Evolutionary conservation across 495 filamentous ascomycete genomes (phyloP).

Genomic region (Stereocaulon alpinum): DNA sequence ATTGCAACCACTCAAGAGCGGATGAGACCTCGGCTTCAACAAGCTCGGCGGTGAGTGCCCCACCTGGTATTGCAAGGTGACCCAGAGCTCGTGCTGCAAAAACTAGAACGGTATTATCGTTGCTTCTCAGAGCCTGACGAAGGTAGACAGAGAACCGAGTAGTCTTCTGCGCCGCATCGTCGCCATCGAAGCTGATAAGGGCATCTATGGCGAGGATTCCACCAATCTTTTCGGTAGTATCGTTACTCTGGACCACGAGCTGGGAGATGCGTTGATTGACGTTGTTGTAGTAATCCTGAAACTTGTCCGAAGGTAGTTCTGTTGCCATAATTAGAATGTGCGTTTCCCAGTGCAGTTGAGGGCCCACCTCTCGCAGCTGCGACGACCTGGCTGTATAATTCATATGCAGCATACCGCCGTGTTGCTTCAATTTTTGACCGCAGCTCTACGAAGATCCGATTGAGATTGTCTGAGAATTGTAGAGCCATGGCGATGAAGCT

Average conservation of each 20-base stretch:
- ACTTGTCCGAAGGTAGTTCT: slow-evolving; percentile 73
- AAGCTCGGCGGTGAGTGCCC: slow-evolving; percentile 87
- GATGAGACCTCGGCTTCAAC: slow-evolving; percentile 95
- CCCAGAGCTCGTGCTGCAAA: slow-evolving; percentile 80
- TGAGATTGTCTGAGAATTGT: slow-evolving; percentile 16
- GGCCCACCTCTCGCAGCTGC: slow-evolving; percentile 40
- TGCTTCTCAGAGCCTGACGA: slow-evolving; percentile 76
- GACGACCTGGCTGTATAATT: slow-evolving; percentile 41
- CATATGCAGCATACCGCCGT: slow-evolving; percentile 40
- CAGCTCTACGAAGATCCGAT: slow-evolving; percentile 37
- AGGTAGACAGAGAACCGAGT: slow-evolving; percentile 85
- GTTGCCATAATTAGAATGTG: background rate
- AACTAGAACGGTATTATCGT: slow-evolving; percentile 77
- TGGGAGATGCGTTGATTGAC: slow-evolving; percentile 66
- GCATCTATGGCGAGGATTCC: slow-evolving; percentile 85
- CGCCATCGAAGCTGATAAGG: slow-evolving; percentile 90
- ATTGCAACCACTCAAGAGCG: slow-evolving; percentile 89
- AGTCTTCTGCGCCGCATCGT: slow-evolving; percentile 88
- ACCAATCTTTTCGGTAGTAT: slow-evolving; percentile 77
- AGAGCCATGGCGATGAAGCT: slow-evolving; percentile 9
- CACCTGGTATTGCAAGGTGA: slow-evolving; percentile 80
- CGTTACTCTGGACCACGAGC: slow-evolving; percentile 67
- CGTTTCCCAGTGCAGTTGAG: background rate
- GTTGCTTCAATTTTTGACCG: slow-evolving; percentile 46
- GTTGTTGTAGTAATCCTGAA: slow-evolving; percentile 65